These are phyloP conservation scores for Quercus phellos DNA, from an alignment of 331 rosid species.

Conservation along the genomic window DNA sequence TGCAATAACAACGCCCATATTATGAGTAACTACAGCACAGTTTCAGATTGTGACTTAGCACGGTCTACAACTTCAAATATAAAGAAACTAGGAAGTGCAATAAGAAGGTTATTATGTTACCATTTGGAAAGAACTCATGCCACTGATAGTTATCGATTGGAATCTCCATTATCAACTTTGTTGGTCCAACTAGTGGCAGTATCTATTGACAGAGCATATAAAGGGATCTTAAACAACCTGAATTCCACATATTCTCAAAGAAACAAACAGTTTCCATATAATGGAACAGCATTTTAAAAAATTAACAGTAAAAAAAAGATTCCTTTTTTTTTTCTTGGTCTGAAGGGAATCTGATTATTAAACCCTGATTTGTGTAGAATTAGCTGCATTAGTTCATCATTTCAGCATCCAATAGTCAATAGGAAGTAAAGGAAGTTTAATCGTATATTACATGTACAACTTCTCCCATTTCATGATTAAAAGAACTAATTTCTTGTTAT, in stretches of 20 bases:
- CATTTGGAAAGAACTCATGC: conserved; percentile 94
- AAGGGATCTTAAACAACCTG: not conserved
- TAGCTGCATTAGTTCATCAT: conserved; percentile 5
- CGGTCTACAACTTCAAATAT: conserved; percentile 21
- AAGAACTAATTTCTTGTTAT: too few species aligned
- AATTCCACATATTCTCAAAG: conserved; percentile 8
- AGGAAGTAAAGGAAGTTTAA: not conserved
- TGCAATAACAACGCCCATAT: conserved; percentile 58
- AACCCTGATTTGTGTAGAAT: not conserved
- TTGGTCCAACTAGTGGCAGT: conserved; percentile 76
- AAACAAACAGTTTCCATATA: not conserved
- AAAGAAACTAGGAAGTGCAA: conserved; percentile 9
- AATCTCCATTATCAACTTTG: conserved; percentile 77
- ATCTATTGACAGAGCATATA: conserved; percentile 49
- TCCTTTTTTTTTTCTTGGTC: not conserved
- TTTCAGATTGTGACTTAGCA: conserved; percentile 27
- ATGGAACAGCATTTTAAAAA: not conserved
- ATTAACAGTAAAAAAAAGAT: not conserved
- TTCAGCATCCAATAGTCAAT: not conserved
- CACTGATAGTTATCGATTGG: conserved; percentile 70
- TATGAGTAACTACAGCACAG: conserved; percentile 55
- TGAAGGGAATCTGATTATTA: not conserved
- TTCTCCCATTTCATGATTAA: not conserved
- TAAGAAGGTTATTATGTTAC: conserved; percentile 37
- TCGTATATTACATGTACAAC: not conserved